Evolutionary conservation across 306 rosid genomes (phyloP).

Genomic region (cucumber (Cucumis sativus)): DNA sequence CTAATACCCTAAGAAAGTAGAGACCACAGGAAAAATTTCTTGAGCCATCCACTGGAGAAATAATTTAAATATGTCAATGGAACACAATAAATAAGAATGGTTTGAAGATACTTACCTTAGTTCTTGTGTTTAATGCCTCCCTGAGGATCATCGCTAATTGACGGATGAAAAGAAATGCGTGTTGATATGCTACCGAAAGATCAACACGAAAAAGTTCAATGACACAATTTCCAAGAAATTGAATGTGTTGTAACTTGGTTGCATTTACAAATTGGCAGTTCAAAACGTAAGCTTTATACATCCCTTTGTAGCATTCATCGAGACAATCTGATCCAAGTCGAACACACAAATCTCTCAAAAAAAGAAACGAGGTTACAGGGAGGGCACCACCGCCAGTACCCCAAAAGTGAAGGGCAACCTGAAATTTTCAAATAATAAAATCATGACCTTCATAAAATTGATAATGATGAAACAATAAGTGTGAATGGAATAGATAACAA

Average conservation of each 20-base stretch:
- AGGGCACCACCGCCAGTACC: constrained; percentile 96
- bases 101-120: constrained; percentile 46
- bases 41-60: neutral
- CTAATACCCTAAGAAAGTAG: neutral
- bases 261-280: constrained; percentile 89
- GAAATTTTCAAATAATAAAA: constrained; percentile 6
- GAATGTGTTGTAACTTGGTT: constrained; percentile 63
- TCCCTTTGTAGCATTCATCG: constrained; percentile 82
- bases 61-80: neutral
- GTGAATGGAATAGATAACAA: neutral
- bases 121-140: constrained; percentile 74
- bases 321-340: constrained; percentile 80
- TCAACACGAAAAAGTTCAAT: constrained; percentile 70
- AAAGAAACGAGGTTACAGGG: constrained; percentile 58
- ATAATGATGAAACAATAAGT: neutral
- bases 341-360: constrained; percentile 68
- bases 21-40: neutral
- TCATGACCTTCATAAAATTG: neutral
- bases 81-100: neutral
- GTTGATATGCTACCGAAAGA: constrained; percentile 79
- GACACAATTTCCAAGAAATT: constrained; percentile 69
- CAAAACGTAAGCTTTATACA: constrained; percentile 86
- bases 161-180: constrained; percentile 77
- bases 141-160: constrained; percentile 85
- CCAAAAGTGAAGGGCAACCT: constrained; percentile 94